Base-by-base conservation (phyloP, 179 eudicot species). In the Spergularia azorica region DNA sequence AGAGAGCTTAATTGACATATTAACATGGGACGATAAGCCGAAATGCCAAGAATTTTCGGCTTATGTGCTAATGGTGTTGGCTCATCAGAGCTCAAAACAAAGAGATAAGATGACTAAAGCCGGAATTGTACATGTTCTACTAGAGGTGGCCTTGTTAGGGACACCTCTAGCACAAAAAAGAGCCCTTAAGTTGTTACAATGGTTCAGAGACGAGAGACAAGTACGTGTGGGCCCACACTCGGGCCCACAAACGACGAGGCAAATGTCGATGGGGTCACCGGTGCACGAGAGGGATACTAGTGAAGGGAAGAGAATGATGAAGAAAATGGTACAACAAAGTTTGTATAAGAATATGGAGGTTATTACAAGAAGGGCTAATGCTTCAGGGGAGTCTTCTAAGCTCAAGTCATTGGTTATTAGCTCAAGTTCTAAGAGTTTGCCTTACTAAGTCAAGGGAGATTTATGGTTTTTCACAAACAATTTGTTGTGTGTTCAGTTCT, bases 401-500 rank as follows among this genome's bases (percentile, higher is more conserved):
- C 86, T 89, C 61, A 94, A 92, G 88, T 84, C 86, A 5, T 89
- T 91, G 91, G 86, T 89, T 52, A 66, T 91, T 61, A 89, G 96
- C 75, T 88, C 94, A n/a, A 95, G 98, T 73, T 95, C 98, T 68
- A 95, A 95, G 89, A 95, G 98, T 76, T 86, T 95, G 85, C 98
- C 98, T 65, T 95, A 91, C 60, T 92, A 72, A 77, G 21, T 32
- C 6, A 46, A 46, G 50, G n/a, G 41, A 63, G 32, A 41, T 54
- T 69, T 8, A 32, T 36, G 39, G 3, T 3, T 20, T 58, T 57
- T 52, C 26, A 14, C 3, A 4, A 15, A 63, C 9, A 13, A 18
- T 52, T 39, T 70, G 32, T 26, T 26, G 32, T 26, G 32, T 57
- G 17, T 9, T 51, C 63, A 9, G 1, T 16, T 16, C 6, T 69